These are phyloP conservation scores for Fusarium buxicola DNA, from an alignment of 2,329 filamentous ascomycete species.

Conservation along the genomic window DNA sequence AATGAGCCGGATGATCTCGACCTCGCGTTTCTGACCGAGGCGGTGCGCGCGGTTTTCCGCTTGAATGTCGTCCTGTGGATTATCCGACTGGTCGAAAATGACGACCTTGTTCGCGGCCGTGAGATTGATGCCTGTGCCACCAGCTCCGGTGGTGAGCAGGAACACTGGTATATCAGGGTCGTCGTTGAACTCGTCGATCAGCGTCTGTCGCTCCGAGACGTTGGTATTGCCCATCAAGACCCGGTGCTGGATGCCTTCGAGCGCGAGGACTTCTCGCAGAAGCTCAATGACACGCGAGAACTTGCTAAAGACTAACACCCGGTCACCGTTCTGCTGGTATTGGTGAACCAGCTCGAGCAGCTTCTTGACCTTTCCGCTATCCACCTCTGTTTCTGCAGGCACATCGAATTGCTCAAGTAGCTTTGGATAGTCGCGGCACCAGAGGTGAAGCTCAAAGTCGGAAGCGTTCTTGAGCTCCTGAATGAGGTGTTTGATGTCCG, in stretches of 20 bases:
- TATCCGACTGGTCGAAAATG: constrained; percentile 97
- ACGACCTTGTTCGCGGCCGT: constrained; percentile 97
- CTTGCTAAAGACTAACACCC: constrained; percentile 91
- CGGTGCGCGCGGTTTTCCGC: constrained; percentile 97
- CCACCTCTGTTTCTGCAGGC: constrained; percentile 64
- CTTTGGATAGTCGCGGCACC: constrained; percentile 68
- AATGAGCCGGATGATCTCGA: constrained; percentile 90
- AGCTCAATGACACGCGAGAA: constrained; percentile 95
- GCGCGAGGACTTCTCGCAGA: constrained; percentile 82
- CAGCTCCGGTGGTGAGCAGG: constrained; percentile 90
- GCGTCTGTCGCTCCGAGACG: constrained; percentile 83
- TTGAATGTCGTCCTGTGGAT: constrained; percentile 98
- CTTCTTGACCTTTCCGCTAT: constrained; percentile 86
- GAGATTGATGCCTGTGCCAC: constrained; percentile 96
- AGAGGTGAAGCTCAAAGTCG: constrained; percentile 74
- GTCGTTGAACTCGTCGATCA: constrained; percentile 88
- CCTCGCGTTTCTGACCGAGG: constrained; percentile 88
- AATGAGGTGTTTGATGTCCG: constrained; percentile 63
- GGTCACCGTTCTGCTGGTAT: constrained; percentile 84
- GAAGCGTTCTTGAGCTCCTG: constrained; percentile 69
- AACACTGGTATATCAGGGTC: constrained; percentile 87
- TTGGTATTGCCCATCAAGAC: constrained; percentile 88
- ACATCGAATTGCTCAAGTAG: constrained; percentile 67
- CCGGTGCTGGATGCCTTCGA: constrained; percentile 78
- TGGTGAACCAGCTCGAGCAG: constrained; percentile 78